Conservation (phyloP, 257 asterid species). For the Nicotiana tomentosiformis region DNA sequence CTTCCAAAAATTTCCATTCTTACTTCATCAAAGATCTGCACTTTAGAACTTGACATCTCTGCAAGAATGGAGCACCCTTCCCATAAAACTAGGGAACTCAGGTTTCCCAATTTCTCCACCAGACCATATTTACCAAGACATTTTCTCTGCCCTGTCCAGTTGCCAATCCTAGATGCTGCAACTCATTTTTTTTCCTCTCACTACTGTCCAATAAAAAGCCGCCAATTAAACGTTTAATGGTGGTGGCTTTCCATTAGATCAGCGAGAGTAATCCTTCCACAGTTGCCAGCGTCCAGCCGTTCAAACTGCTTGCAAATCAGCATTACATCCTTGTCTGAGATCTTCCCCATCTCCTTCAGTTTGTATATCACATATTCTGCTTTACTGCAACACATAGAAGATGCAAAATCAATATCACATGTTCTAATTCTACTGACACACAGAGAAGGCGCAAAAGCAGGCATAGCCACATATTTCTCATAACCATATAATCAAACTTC, state of each 20-base stretch:
- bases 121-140: background rate
- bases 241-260: constrained; percentile 58
- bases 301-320: constrained; percentile 74
- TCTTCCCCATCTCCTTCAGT: constrained; percentile 84
- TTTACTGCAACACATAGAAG: constrained; percentile 47
- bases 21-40: background rate
- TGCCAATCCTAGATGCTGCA: background rate
- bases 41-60: background rate
- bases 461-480: background rate
- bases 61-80: background rate
- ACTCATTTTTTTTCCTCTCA: background rate
- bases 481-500: background rate
- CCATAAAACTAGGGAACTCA: constrained; percentile 1
- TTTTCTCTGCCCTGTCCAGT: background rate
- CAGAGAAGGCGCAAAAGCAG: background rate
- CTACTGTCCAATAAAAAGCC: background rate
- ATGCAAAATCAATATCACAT: background rate
- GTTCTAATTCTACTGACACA: background rate
- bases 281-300: constrained; percentile 69
- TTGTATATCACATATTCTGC: constrained; percentile 85
- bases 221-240: background rate
- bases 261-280: constrained; percentile 80
- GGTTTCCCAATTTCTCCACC: background rate
- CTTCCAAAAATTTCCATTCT: background rate
- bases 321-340: constrained; percentile 63